Conservation (phyloP, 495 filamentous ascomycete genomes). For the Annulohypoxylon bovei region DNA sequence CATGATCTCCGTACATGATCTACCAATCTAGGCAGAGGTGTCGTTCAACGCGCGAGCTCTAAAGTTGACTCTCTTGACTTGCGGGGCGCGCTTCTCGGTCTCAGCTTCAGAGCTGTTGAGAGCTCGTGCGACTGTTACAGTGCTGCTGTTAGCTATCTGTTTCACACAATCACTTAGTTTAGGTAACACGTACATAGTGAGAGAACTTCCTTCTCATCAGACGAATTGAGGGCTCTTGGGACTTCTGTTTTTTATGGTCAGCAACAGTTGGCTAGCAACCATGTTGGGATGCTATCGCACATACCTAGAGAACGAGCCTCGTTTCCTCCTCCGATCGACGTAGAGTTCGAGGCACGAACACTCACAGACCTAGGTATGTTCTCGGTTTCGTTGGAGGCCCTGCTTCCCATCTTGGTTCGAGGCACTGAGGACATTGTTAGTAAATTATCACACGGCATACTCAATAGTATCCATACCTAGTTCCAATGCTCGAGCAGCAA, state of each 20-base stretch:
- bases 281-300: not conserved
- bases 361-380: constrained; percentile 11
- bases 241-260: not conserved
- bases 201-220: not conserved
- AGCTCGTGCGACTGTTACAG: not conserved
- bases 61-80: constrained; percentile 2
- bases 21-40: constrained; percentile 9
- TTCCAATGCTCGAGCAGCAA: constrained; percentile 25
- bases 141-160: not conserved
- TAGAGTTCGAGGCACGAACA: too few relatives aligned
- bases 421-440: not conserved
- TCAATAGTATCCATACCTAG: not conserved
- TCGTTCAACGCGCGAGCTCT: constrained; percentile 13
- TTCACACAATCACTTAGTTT: not conserved
- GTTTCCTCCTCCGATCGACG: not conserved
- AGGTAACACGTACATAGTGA: constrained; percentile 8
- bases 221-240: constrained; percentile 1
- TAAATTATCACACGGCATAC: not conserved
- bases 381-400: constrained; percentile 14
- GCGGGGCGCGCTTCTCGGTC: constrained; percentile 19
- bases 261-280: not conserved
- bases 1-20: not conserved
- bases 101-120: constrained; percentile 12
- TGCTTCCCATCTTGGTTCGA: not conserved
- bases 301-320: constrained; percentile 12